Base-by-base conservation (phyloP, 1,139 yeast genomes). In the Suhomyces taliae region DNA sequence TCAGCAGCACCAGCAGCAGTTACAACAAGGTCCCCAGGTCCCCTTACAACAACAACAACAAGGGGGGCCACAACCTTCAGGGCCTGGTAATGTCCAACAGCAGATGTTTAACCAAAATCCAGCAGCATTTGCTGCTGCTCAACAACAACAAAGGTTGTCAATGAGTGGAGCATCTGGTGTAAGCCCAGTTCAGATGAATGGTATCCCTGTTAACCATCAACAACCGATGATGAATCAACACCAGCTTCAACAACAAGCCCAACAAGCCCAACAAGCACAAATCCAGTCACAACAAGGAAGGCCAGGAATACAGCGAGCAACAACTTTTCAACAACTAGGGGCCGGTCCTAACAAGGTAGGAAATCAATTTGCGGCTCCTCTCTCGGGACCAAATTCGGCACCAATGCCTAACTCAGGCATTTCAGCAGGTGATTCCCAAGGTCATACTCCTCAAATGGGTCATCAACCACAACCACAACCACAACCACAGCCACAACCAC, bases 391-490 rank as follows among this genome's bases (percentile, higher is more conserved):
- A 3, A 62, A 57, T 48, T 60, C 68, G 3, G 69, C 67, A 5
- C 67, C 66, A 2, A 45, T 64, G 27, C 63, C 67, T 1, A 52
- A 50, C 14, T 46, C 62, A 9, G 39, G 47, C 10, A 48, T 50
- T 7, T 59, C 66, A 6, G 60, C 58, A 1, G 61, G 61, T 1
- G 56, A 55, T 33, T 62, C 70, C 8, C 61, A 57, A 32, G 60
- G 58, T 6, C 68, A 62, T 34, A 65, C 70, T 1, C 72, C 70
- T 1, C 71, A 62, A 41, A 59, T 67, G 61, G 56, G 57, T 6
- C 57, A 56, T 41, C 67, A 59, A 44, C 55, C 63, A 6, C 66
- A 57, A 44, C 67, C 68, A 1, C 52, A 41, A 38, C 44, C 39
- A 27, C 42, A 46, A 36, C 44, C 41, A 37, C 43, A 57, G 44